Percentiles rank a stretch among this genome's conserved stretches.
Evolutionary conservation across 805 yeast genomes (phyloP).

Genomic region (Spathaspora boniae): DNA sequence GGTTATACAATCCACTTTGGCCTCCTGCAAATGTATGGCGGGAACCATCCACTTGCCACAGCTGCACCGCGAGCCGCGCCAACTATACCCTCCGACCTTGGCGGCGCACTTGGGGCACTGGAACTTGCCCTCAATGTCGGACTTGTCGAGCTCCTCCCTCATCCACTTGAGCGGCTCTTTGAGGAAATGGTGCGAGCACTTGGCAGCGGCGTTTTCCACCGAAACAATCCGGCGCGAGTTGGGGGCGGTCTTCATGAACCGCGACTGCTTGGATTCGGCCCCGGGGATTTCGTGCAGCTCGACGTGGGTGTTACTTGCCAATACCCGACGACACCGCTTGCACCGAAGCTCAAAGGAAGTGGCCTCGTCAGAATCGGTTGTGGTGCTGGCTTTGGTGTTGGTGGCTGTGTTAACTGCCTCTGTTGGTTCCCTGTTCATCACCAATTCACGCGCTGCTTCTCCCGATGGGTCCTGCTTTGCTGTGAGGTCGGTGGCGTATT

Average conservation of each 20-base stretch:
- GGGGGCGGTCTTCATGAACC: conserved; percentile 61
- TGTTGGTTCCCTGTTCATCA: conserved; percentile 8
- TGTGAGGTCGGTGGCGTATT: conserved; percentile 22
- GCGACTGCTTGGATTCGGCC: conserved; percentile 59
- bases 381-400: conserved; percentile 1
- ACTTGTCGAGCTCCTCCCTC: conserved; percentile 70
- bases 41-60: conserved; percentile 97
- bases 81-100: conserved; percentile 87
- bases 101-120: conserved; percentile 78
- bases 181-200: conserved; percentile 80
- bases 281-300: conserved; percentile 67
- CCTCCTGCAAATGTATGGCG: conserved; percentile 74
- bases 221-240: conserved; percentile 59
- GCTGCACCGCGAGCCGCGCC: conserved; percentile 93
- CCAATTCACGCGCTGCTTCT: conserved; percentile 23
- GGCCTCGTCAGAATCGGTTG: too few species aligned
- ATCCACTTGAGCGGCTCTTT: conserved; percentile 89
- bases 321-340: conserved; percentile 70
- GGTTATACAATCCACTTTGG: conserved; percentile 70
- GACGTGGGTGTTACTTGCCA: conserved; percentile 63
- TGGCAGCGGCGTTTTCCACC: conserved; percentile 50
- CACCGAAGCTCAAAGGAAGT: conserved; percentile 75
- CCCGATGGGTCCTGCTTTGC: conserved; percentile 41
- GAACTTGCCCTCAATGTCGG: conserved; percentile 83
- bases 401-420: conserved; percentile 4